Conservation (phyloP, 345 rosid species). For the Schrenkiella parvula region DNA sequence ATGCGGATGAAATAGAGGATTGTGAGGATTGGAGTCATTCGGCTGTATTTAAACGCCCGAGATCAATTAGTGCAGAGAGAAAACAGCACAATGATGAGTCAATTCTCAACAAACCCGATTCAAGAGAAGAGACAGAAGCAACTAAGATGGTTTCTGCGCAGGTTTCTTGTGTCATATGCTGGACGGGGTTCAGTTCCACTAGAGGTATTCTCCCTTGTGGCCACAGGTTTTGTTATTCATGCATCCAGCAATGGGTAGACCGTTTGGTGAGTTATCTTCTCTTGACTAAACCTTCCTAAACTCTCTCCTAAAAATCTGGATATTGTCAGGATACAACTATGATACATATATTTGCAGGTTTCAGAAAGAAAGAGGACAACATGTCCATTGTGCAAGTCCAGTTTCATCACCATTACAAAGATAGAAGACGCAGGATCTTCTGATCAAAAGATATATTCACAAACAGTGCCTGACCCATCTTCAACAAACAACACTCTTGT, state of each 20-base stretch:
- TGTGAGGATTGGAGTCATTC: conserved; percentile 25
- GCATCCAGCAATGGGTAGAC: conserved; percentile 83
- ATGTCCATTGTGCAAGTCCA: conserved; percentile 88
- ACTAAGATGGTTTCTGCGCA: conserved; percentile 39
- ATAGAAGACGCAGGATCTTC: conserved; percentile 66
- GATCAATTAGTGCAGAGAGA: not conserved
- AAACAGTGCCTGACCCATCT: conserved; percentile 60
- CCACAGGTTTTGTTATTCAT: conserved; percentile 90
- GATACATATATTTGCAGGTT: conserved; percentile 38
- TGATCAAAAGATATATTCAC: conserved; percentile 94
- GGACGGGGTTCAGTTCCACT: conserved; percentile 81
- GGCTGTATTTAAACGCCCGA: conserved; percentile 29
- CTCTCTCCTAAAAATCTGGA: conserved; percentile 4
- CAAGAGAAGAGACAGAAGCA: conserved; percentile 24
- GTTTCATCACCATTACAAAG: conserved; percentile 60
- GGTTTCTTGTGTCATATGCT: conserved; percentile 86
- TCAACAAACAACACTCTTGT: conserved; percentile 41
- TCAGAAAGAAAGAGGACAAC: conserved; percentile 54
- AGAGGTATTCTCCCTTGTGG: conserved; percentile 92
- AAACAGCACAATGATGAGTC: conserved; percentile 22
- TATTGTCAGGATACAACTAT: not conserved
- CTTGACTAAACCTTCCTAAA: not conserved
- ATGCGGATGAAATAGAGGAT: conserved; percentile 42
- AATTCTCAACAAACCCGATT: conserved; percentile 17
- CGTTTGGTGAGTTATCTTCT: conserved; percentile 49